phyloP scores from a whole-genome alignment of 1,139 yeast genomes.

The Yamadazyma sp. region DNA sequence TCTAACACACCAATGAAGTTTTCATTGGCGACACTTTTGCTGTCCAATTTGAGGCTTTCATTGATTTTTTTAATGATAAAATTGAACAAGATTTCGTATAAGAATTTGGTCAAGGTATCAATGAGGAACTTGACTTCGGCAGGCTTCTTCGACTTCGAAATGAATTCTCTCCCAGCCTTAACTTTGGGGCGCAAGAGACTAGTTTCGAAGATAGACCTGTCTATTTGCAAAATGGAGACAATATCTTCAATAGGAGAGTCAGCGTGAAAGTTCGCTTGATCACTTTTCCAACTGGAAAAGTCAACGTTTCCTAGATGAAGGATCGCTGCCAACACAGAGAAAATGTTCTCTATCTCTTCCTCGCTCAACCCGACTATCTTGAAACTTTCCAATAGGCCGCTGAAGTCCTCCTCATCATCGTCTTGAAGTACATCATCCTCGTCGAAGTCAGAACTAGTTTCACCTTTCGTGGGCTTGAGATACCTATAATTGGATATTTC shows the following conservation, averaged over 20 bases:
- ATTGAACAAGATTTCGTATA: slow-evolving; percentile 84
- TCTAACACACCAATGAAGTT: slow-evolving; percentile 91
- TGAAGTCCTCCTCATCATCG: slow-evolving; percentile 72
- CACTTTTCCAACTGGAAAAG: slow-evolving; percentile 68
- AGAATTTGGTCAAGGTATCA: slow-evolving; percentile 84
- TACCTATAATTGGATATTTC: slow-evolving; percentile 55
- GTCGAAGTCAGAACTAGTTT: slow-evolving; percentile 43
- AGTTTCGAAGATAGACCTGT: slow-evolving; percentile 53
- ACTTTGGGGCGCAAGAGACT: slow-evolving; percentile 76
- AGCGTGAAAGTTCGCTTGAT: slow-evolving; percentile 73
- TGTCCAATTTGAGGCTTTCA: slow-evolving; percentile 47
- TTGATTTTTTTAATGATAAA: slow-evolving; percentile 77
- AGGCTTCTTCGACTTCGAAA: slow-evolving; percentile 77
- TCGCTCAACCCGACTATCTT: slow-evolving; percentile 68
- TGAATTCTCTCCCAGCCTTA: slow-evolving; percentile 87
- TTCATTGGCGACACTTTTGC: slow-evolving; percentile 19
- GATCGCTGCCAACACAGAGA: slow-evolving; percentile 70
- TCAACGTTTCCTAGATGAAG: slow-evolving; percentile 85
- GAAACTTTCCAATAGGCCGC: slow-evolving; percentile 62
- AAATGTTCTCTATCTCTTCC: slow-evolving; percentile 57
- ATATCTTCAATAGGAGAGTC: slow-evolving; percentile 56
- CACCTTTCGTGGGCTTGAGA: slow-evolving; percentile 24
- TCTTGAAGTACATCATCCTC: slow-evolving; percentile 58
- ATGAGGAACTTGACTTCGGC: slow-evolving; percentile 77
- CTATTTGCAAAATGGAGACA: slow-evolving; percentile 65